Evolutionary conservation across 164 flowering plant genomes (phyloP).

Genomic region (grape (Vitis vinifera)): DNA sequence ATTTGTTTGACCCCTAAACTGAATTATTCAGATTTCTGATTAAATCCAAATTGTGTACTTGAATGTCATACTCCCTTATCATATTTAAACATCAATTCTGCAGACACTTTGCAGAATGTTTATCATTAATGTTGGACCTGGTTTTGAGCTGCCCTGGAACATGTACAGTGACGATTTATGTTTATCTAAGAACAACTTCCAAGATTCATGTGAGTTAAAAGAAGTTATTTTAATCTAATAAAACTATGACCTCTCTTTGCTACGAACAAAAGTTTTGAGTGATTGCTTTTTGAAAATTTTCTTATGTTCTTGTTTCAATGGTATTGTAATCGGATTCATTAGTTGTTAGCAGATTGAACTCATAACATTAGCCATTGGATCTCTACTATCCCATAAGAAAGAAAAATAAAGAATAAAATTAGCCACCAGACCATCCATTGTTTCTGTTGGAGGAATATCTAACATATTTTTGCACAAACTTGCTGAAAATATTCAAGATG

Average conservation of each 20-base stretch:
- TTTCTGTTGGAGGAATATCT: conserved; percentile 98
- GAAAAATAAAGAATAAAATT: conserved; percentile 6
- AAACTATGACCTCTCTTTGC: neutral
- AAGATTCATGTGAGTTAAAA: conserved; percentile 37
- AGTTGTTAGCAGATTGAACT: conserved; percentile 98
- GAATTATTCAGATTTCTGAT: neutral
- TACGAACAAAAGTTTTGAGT: neutral
- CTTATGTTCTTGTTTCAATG: conserved; percentile 68
- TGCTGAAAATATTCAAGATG: conserved; percentile 99
- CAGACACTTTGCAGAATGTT: conserved; percentile 44
- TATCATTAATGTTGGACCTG: conserved; percentile 45
- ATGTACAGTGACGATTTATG: conserved; percentile 28
- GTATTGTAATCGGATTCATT: conserved; percentile 86
- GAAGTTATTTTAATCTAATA: neutral
- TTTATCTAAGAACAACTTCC: conserved; percentile 35
- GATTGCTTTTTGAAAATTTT: conserved; percentile 2
- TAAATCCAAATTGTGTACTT: neutral
- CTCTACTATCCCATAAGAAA: too few species aligned
- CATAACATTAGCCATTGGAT: conserved; percentile 41
- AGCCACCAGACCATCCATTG: conserved; percentile 94
- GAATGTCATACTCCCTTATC: neutral
- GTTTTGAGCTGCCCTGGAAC: conserved; percentile 41
- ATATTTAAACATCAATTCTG: conserved; percentile 5
- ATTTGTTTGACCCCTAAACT: too few species aligned
- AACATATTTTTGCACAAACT: conserved; percentile 97